Evolutionary conservation across 2,329 filamentous ascomycete genomes (phyloP).

Genomic region (Beauveria asiatica): DNA sequence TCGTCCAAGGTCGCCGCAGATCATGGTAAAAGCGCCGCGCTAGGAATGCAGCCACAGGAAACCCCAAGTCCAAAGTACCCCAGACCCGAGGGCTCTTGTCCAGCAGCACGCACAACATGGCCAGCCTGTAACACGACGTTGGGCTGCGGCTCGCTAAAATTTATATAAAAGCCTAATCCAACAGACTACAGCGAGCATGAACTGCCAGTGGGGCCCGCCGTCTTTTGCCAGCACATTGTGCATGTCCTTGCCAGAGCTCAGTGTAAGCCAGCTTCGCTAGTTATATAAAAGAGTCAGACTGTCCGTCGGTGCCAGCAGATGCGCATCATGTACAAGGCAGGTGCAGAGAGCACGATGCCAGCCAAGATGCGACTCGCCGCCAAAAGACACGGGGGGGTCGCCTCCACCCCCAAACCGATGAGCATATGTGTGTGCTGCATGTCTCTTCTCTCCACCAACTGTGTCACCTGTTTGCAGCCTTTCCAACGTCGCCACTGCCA

Average conservation of each 20-base stretch:
- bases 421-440: conserved; percentile 4
- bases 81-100: neutral
- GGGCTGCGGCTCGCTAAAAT: neutral
- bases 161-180: conserved; percentile 7
- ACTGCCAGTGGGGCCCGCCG: neutral
- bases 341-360: neutral
- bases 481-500: neutral
- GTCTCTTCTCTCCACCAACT: conserved; percentile 7
- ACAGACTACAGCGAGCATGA: neutral
- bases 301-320: neutral
- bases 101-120: neutral
- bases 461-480: conserved; percentile 7
- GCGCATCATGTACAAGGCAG: neutral
- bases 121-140: conserved; percentile 1
- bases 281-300: conserved; percentile 4
- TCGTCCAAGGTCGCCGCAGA: neutral
- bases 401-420: neutral
- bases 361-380: neutral
- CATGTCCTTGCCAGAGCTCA: neutral
- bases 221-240: conserved; percentile 8
- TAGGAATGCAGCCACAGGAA: conserved; percentile 1
- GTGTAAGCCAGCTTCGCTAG: neutral
- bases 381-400: neutral
- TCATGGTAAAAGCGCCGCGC: neutral
- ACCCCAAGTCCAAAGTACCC: neutral